Evolutionary conservation across 257 asterid species (phyloP).

Genomic region (Dorcoceras hygrometricum): DNA sequence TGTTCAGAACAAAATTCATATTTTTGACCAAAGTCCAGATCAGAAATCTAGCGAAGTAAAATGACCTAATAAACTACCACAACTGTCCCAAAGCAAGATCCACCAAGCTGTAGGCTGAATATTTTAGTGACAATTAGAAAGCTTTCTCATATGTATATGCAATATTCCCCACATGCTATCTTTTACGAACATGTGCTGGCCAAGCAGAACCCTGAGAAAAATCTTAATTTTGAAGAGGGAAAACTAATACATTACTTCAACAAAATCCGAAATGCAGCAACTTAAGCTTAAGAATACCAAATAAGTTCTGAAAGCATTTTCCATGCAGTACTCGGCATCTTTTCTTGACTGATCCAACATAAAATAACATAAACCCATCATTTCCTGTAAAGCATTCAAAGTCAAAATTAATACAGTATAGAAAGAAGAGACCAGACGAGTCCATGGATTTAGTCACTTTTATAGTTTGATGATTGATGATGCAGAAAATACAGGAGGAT

Average conservation of each 20-base stretch:
- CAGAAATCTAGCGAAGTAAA: not conserved
- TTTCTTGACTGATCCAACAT: slow-evolving; percentile 89
- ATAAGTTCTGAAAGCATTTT: slow-evolving; percentile 84
- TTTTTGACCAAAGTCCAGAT: not conserved
- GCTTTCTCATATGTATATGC: slow-evolving; percentile 9
- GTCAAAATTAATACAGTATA: slow-evolving; percentile 21
- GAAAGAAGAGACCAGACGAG: slow-evolving; percentile 12
- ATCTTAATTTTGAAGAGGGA: slow-evolving; percentile 1
- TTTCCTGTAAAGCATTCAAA: slow-evolving; percentile 62
- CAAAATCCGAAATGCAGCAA: slow-evolving; percentile 20
- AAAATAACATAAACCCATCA: slow-evolving; percentile 90
- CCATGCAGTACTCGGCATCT: slow-evolving; percentile 98
- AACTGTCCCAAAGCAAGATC: not conserved
- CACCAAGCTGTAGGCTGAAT: not conserved
- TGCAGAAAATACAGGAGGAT: not conserved
- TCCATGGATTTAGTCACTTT: slow-evolving; percentile 8
- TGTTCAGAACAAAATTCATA: slow-evolving; percentile 1
- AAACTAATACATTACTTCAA: slow-evolving; percentile 24
- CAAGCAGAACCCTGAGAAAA: not conserved
- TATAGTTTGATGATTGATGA: slow-evolving; percentile 1
- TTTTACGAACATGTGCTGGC: not conserved
- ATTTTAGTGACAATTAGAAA: slow-evolving; percentile 6
- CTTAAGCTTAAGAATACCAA: slow-evolving; percentile 42
- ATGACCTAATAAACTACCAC: not conserved
- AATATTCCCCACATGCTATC: not conserved